These are phyloP conservation scores for Podospora pseudocomata DNA, from an alignment of 495 filamentous ascomycete species.

Conservation along the genomic window DNA sequence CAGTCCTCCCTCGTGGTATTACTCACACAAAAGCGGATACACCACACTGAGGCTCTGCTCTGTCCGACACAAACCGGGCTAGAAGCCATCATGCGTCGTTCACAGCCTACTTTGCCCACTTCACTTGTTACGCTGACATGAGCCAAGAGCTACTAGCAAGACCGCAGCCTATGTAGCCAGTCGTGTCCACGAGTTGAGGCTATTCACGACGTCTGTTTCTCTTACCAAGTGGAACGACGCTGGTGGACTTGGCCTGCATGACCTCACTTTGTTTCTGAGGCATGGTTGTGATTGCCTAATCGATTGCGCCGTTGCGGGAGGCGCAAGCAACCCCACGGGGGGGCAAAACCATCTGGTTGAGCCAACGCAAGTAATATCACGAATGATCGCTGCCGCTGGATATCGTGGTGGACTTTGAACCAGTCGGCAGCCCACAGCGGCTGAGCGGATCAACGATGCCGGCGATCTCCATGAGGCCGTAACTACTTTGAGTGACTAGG, in stretches of 20 bases:
- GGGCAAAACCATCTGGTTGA: neutral
- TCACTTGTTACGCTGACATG: neutral
- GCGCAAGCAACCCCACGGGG: slow-evolving; percentile 1
- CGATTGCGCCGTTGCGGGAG: neutral
- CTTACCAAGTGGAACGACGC: slow-evolving; percentile 1
- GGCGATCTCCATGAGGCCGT: slow-evolving; percentile 1
- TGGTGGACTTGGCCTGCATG: neutral
- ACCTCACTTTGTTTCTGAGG: slow-evolving; percentile 4
- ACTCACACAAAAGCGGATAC: neutral
- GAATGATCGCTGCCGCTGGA: slow-evolving; percentile 15
- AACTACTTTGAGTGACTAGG: neutral
- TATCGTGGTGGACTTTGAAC: slow-evolving; percentile 20
- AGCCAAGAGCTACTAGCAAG: neutral
- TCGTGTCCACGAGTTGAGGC: neutral
- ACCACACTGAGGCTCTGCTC: neutral
- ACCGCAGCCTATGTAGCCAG: neutral
- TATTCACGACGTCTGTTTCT: slow-evolving; percentile 4
- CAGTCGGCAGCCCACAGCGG: slow-evolving; percentile 18
- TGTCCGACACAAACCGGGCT: neutral
- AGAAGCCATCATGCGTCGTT: neutral
- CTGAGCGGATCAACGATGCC: slow-evolving; percentile 15
- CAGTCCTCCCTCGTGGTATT: neutral
- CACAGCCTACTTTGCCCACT: neutral
- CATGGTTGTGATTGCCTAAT: neutral
- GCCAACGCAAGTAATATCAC: slow-evolving; percentile 7